phyloP scores from a whole-genome alignment of 78 protist species.

The Corallochytrium limacisporum region DNA sequence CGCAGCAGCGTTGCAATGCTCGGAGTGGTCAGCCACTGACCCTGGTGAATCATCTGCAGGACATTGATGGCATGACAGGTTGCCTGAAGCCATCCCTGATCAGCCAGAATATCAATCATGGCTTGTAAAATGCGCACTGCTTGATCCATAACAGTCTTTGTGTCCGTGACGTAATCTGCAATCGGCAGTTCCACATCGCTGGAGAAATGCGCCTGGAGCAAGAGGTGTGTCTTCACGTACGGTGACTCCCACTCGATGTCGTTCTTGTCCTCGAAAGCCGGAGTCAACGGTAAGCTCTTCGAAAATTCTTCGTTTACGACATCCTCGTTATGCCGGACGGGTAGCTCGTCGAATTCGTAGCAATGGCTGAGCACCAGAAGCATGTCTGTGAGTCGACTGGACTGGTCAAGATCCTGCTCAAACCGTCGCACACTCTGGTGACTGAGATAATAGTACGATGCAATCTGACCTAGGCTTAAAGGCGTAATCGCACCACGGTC shows the following conservation, averaged over 20 bases:
- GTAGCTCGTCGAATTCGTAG: slow-evolving; percentile 74
- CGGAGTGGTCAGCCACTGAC: too few relatives aligned
- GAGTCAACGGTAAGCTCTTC: slow-evolving; percentile 43
- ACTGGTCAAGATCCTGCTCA: background rate
- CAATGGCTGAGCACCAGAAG: slow-evolving; percentile 41
- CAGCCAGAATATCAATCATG: background rate
- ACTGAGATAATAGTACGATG: slow-evolving; percentile 88
- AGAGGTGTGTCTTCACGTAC: slow-evolving; percentile 74
- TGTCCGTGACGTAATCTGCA: slow-evolving; percentile 87
- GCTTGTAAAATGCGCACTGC: slow-evolving; percentile 71
- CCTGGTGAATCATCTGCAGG: background rate
- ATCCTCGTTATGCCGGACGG: slow-evolving; percentile 97
- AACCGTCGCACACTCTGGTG: slow-evolving; percentile 62
- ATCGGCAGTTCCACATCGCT: slow-evolving; percentile 61
- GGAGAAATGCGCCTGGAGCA: slow-evolving; percentile 83
- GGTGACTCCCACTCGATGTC: slow-evolving; percentile 13
- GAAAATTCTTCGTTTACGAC: slow-evolving; percentile 57
- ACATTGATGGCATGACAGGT: background rate
- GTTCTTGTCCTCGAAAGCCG: background rate
- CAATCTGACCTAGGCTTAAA: slow-evolving; percentile 64
- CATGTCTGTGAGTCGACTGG: slow-evolving; percentile 17
- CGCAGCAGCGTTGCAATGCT: too few relatives aligned
- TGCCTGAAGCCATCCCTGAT: background rate
- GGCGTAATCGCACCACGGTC: slow-evolving; percentile 3
- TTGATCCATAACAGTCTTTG: slow-evolving; percentile 83